Evolutionary conservation across 139 green algal species (phyloP), one percentile per base, ranked within the genome.

Genomic region (Chlorella ohadii): DNA sequence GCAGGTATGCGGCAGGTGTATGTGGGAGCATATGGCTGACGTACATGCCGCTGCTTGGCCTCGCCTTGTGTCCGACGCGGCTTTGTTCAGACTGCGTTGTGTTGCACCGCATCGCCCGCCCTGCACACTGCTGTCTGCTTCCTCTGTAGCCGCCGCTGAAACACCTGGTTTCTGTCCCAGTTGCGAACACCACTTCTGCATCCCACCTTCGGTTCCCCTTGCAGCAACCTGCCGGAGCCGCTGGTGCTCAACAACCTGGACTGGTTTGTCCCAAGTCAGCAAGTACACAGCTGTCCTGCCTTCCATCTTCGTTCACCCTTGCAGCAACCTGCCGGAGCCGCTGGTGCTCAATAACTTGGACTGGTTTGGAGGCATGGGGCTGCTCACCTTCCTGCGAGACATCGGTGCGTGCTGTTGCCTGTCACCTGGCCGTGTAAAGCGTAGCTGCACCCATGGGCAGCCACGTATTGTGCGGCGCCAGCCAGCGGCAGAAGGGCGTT

Each of bases 381-480:
- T 99, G 73, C 91, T 99, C 11, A 85, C 89, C 16, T 99, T 99
- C 84, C 87, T 99, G 82, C 86, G 97, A 11, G 94, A 99, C 47
- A 88, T 99, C 5, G 87, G 84, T 85, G 73, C 72, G 72, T 34
- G 74, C 51, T 59, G 51, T 19, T 2, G 55, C 22, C 12, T 51
- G 74, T 81, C 6, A 31, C 6, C 12, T 33, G 9, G 31, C 31
- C 44, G n/a, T n/a, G n/a, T n/a, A n/a, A n/a, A n/a, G n/a, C n/a
- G n/a, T n/a, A n/a, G n/a, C n/a, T n/a, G n/a, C n/a, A n/a, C n/a
- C n/a, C n/a, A n/a, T n/a, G n/a, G n/a, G n/a, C n/a, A n/a, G n/a
- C n/a, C n/a, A n/a, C n/a, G n/a, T n/a, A n/a, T n/a, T n/a, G n/a
- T n/a, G n/a, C n/a, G n/a, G n/a, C n/a, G n/a, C n/a, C n/a, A n/a